These are phyloP conservation scores for Rhodamnia rubescens DNA, from an alignment of 345 rosid species.

Conservation along the genomic window DNA sequence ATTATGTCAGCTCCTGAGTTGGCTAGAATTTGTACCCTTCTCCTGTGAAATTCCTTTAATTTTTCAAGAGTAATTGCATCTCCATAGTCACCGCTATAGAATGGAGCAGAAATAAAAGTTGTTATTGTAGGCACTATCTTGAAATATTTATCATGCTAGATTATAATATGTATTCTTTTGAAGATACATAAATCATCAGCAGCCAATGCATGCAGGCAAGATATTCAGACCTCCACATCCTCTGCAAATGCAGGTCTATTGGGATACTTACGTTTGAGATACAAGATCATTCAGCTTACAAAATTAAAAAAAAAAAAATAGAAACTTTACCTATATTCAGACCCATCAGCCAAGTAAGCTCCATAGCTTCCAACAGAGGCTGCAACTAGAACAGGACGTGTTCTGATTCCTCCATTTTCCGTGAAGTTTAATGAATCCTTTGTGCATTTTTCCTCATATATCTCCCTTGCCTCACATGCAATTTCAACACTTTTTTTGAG, in stretches of 20 bases:
- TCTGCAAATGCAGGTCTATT: neutral
- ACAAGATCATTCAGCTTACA: neutral
- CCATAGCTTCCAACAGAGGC: conserved; percentile 97
- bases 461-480: conserved; percentile 76
- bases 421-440: conserved; percentile 44
- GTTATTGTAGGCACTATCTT: neutral
- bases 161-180: neutral
- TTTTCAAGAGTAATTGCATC: conserved; percentile 41
- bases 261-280: neutral
- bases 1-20: conserved; percentile 62
- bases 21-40: conserved; percentile 64
- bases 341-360: conserved; percentile 89
- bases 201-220: neutral
- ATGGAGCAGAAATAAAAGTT: neutral
- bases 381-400: conserved; percentile 60
- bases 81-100: conserved; percentile 63
- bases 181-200: neutral
- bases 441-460: conserved; percentile 40
- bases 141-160: neutral
- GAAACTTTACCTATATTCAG: conserved; percentile 60
- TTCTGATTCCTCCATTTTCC: conserved; percentile 11
- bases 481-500: conserved; percentile 68
- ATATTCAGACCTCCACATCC: neutral
- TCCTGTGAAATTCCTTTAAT: conserved; percentile 82
- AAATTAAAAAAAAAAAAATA: neutral